Evolutionary conservation across 352 stramenopile species (phyloP).

Genomic region (Globisporangium ultimum): DNA sequence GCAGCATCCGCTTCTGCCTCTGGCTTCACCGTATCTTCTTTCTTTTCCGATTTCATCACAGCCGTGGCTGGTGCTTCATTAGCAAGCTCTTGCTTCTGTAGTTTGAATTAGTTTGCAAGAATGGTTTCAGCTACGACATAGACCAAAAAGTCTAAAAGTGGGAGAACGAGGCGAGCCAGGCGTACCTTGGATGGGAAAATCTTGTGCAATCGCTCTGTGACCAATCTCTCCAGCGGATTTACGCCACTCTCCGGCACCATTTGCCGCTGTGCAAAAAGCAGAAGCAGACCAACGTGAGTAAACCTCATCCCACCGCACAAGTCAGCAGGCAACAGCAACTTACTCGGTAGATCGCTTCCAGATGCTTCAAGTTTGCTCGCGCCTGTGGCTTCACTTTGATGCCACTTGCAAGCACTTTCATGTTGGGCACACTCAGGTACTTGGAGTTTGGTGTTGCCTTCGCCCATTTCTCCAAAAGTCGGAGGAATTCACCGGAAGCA

Average conservation of each 20-base stretch:
- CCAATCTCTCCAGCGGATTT: conserved; percentile 35
- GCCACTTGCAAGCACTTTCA: conserved; percentile 50
- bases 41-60: background rate
- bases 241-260: conserved; percentile 17
- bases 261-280: conserved; percentile 22
- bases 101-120: background rate
- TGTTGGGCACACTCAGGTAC: conserved; percentile 24
- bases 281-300: background rate
- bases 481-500: conserved; percentile 49
- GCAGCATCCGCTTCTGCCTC: conserved; percentile 18
- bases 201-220: conserved; percentile 43
- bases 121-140: background rate
- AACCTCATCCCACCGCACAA: too few relatives aligned
- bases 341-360: conserved; percentile 70
- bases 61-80: too few relatives aligned
- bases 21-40: background rate
- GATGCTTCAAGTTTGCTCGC: conserved; percentile 49
- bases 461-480: conserved; percentile 71
- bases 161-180: background rate
- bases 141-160: background rate
- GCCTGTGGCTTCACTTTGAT: conserved; percentile 41
- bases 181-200: conserved; percentile 41
- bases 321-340: background rate
- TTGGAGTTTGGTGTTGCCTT: conserved; percentile 25
- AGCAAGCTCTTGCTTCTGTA: conserved; percentile 9